A percentile compares a stretch with the other conserved stretches of the same genome.
Evolutionary conservation across 257 asterid genomes (phyloP).

Genomic region (Eucommia ulmoides): DNA sequence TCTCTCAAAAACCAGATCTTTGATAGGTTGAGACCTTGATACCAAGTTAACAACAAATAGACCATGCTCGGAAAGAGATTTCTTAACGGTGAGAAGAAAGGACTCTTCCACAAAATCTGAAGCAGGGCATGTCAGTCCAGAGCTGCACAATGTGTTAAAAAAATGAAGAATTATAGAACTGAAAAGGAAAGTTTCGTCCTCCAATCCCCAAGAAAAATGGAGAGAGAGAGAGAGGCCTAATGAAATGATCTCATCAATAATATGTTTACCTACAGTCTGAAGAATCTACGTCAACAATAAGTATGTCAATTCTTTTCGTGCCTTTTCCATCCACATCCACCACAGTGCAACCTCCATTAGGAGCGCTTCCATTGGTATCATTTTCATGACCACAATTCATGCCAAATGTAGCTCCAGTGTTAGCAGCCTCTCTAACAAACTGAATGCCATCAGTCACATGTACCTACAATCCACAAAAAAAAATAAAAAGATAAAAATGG

Average conservation of each 20-base stretch:
- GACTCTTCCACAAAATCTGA: conserved; percentile 69
- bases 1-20: conserved; percentile 44
- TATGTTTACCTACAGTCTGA: conserved; percentile 57
- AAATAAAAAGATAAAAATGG: not conserved
- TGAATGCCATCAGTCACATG: conserved; percentile 60
- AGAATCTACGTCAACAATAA: conserved; percentile 89
- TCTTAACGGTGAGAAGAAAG: conserved; percentile 46
- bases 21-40: conserved; percentile 66
- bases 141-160: conserved; percentile 33
- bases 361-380: conserved; percentile 8
- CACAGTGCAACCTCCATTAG: conserved; percentile 8
- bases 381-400: conserved; percentile 10
- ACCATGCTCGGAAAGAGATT: conserved; percentile 70
- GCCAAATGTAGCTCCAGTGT: conserved; percentile 21
- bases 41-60: conserved; percentile 70
- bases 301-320: conserved; percentile 34
- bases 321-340: conserved; percentile 22
- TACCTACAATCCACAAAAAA: conserved; percentile 29
- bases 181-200: not conserved
- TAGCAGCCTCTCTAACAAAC: conserved; percentile 39
- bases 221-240: not conserved
- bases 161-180: not conserved
- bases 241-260: not conserved
- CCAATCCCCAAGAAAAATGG: not conserved
- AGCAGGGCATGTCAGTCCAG: conserved; percentile 88